A percentile compares a stretch with the other conserved stretches of the same genome.
phyloP scores from a whole-genome alignment of 2,329 filamentous ascomycete genomes.

The Penicillium polonicum region DNA sequence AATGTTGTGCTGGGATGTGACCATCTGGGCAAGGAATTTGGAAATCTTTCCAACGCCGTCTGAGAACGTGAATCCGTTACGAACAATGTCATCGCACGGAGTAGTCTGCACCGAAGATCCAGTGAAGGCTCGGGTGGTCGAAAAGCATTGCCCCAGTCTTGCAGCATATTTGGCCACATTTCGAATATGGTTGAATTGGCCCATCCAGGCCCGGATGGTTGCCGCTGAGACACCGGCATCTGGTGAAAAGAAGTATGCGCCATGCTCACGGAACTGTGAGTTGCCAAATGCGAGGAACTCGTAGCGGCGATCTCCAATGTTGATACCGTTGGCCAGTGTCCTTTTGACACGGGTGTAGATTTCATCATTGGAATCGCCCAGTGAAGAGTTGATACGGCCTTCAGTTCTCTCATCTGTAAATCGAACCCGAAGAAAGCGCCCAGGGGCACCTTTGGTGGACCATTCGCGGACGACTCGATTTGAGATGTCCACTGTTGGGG shows the following conservation, averaged over 20 bases:
- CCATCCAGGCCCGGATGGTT: conserved; percentile 83
- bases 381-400: conserved; percentile 60
- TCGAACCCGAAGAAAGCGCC: conserved; percentile 83
- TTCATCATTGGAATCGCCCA: conserved; percentile 61
- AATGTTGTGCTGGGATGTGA: conserved; percentile 68
- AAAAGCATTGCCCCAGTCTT: conserved; percentile 90
- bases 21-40: conserved; percentile 67
- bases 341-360: conserved; percentile 72
- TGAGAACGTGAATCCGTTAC: conserved; percentile 71
- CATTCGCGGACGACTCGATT: conserved; percentile 82
- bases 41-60: conserved; percentile 97
- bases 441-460: conserved; percentile 60
- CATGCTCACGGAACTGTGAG: conserved; percentile 88
- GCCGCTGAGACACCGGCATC: conserved; percentile 66
- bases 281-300: conserved; percentile 93
- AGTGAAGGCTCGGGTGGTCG: conserved; percentile 76
- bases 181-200: conserved; percentile 75
- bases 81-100: conserved; percentile 67
- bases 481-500: conserved; percentile 78
- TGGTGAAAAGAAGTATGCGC: conserved; percentile 88
- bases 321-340: conserved; percentile 73
- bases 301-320: conserved; percentile 76
- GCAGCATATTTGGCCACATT: conserved; percentile 88
- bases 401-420: conserved; percentile 77
- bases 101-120: conserved; percentile 59